A percentile compares a stretch with the other conserved stretches of the same genome.
phyloP scores from a whole-genome alignment of 208 protist genomes.

The Borovskyia barvae region DNA sequence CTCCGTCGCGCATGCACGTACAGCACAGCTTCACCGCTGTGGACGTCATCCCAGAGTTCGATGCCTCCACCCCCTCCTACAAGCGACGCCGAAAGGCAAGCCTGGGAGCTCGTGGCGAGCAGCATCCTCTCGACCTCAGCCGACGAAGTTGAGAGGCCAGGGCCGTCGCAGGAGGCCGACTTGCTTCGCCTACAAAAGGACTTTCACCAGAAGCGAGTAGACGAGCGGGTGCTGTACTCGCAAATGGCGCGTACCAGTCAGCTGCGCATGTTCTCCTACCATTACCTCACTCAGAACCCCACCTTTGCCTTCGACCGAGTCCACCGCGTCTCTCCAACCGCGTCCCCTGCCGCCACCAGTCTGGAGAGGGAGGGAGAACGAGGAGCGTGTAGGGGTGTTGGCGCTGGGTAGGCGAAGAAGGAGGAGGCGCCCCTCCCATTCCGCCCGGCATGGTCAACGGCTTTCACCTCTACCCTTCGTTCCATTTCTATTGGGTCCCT shows the following conservation, averaged over 20 bases:
- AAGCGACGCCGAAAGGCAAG: neutral
- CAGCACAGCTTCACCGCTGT: no score
- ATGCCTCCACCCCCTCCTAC: no score
- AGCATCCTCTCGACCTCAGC: neutral
- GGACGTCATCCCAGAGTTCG: no score
- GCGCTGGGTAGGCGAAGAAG: no score
- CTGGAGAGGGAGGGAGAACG: no score
- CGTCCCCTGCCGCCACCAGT: neutral
- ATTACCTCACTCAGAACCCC: conserved; percentile 31
- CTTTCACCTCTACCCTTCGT: no score
- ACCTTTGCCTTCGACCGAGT: conserved; percentile 18
- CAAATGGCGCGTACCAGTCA: conserved; percentile 2
- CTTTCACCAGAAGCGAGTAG: neutral
- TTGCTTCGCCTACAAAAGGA: neutral
- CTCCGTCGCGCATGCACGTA: neutral
- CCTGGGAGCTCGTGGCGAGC: neutral
- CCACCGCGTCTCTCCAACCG: neutral
- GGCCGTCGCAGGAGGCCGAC: neutral
- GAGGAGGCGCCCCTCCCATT: no score
- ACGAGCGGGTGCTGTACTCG: conserved; percentile 17
- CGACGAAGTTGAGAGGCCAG: neutral
- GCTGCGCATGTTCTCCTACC: conserved; percentile 16
- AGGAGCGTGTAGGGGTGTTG: no score
- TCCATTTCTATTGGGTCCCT: no score
- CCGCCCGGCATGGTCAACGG: no score